phyloP scores from a whole-genome alignment of 164 flowering plant genomes.

The Protea cynaroides region DNA sequence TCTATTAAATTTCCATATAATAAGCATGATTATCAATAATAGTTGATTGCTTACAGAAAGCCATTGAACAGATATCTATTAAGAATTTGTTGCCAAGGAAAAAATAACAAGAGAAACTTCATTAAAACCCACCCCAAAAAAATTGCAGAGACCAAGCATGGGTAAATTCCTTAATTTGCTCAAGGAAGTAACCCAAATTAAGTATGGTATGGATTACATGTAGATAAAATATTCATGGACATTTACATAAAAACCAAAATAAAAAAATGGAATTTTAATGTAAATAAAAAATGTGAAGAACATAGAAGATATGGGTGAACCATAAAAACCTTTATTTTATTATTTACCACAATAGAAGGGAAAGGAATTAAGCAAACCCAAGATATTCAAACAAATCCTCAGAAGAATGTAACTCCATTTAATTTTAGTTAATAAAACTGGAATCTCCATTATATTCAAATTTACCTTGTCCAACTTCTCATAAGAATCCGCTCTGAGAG shows the following conservation, averaged over 20 bases:
- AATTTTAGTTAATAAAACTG: background rate
- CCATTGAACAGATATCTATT: background rate
- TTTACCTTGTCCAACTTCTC: constrained; percentile 84
- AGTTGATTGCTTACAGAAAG: too few relatives aligned
- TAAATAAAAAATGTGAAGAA: background rate
- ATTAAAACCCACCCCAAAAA: too few relatives aligned
- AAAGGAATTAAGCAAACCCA: background rate
- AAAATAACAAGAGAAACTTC: too few relatives aligned
- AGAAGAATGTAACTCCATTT: background rate
- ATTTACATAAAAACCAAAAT: background rate
- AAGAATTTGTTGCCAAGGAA: too few relatives aligned
- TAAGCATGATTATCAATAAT: too few relatives aligned
- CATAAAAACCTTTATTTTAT: background rate
- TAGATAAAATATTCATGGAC: background rate
- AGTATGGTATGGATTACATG: background rate
- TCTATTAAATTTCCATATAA: too few relatives aligned
- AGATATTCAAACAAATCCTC: background rate
- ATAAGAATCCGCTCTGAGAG: constrained; percentile 61
- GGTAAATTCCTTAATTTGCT: too few relatives aligned
- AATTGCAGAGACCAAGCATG: too few relatives aligned
- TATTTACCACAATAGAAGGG: background rate
- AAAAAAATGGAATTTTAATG: background rate
- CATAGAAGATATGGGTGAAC: background rate
- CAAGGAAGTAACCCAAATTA: background rate
- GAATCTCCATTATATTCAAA: background rate